These are phyloP conservation scores for Starmera quercuum DNA, from an alignment of 805 yeast species.

Conservation along the genomic window DNA sequence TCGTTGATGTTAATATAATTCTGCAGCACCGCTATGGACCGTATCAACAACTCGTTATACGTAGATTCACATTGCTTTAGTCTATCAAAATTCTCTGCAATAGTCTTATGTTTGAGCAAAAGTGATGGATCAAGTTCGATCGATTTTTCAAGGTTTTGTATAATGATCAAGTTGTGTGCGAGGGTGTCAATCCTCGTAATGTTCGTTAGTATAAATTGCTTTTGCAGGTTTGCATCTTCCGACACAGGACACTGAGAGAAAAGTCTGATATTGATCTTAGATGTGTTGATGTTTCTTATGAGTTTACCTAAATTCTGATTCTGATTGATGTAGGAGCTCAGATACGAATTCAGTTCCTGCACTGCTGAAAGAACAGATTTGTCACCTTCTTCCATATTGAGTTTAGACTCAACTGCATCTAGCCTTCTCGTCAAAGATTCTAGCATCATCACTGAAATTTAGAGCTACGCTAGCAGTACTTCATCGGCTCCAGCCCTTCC, in stretches of 20 bases:
- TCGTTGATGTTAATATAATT: slow-evolving; percentile 15
- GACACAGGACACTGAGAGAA: no score
- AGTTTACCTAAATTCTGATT: not conserved
- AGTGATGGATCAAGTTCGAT: not conserved
- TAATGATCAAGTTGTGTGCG: not conserved
- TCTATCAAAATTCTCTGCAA: not conserved
- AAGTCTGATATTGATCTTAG: not conserved
- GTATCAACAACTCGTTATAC: slow-evolving; percentile 15
- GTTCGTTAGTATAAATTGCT: not conserved
- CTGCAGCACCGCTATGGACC: slow-evolving; percentile 15
- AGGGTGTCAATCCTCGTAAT: not conserved
- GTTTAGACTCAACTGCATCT: not conserved
- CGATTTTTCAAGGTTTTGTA: not conserved
- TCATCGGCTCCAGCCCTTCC: no score
- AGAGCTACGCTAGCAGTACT: no score
- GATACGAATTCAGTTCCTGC: not conserved
- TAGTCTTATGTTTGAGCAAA: not conserved
- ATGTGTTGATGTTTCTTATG: slow-evolving; percentile 1
- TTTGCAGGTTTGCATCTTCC: not conserved
- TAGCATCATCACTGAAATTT: no score
- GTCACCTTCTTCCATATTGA: not conserved
- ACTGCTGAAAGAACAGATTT: not conserved
- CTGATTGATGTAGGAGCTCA: not conserved
- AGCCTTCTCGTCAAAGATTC: not conserved
- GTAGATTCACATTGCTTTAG: slow-evolving; percentile 8